Conservation (phyloP, 805 yeast species). For the Lipomyces mesembrius region DNA sequence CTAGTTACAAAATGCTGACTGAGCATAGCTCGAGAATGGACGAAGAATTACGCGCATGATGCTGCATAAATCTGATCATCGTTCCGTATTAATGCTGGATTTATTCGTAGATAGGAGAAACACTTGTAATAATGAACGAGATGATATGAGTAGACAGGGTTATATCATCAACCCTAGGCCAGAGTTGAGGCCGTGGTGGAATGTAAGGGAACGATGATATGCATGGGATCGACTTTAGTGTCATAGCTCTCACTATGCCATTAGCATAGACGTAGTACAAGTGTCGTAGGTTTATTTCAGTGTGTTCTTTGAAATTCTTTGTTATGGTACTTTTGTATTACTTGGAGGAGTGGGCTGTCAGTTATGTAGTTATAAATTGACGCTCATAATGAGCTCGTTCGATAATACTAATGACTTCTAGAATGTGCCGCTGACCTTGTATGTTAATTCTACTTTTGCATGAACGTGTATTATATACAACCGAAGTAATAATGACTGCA, state of each 20-base stretch:
- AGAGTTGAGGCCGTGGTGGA: not conserved
- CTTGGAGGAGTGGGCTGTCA: not conserved
- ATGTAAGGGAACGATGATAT: not conserved
- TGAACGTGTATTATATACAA: conserved; percentile 1
- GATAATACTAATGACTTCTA: not conserved
- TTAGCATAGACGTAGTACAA: not conserved
- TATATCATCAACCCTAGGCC: not conserved
- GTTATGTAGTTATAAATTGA: not conserved
- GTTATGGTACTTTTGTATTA: not conserved
- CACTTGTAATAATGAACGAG: not conserved
- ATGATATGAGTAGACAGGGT: conserved; percentile 2
- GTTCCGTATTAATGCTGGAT: not conserved
- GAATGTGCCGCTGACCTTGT: not conserved
- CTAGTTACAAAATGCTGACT: not conserved
- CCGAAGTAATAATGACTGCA: not conserved
- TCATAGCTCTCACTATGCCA: not conserved
- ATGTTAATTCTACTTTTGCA: not conserved
- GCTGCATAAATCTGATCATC: conserved; percentile 4
- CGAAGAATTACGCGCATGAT: conserved; percentile 58
- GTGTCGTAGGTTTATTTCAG: not conserved
- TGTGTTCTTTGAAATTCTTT: not conserved
- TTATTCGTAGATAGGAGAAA: not conserved
- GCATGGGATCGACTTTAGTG: not conserved
- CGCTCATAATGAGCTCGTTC: not conserved
- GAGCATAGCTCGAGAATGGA: conserved; percentile 59